Conservation (phyloP, 352 stramenopile species). For the Pythium sukuiense region DNA sequence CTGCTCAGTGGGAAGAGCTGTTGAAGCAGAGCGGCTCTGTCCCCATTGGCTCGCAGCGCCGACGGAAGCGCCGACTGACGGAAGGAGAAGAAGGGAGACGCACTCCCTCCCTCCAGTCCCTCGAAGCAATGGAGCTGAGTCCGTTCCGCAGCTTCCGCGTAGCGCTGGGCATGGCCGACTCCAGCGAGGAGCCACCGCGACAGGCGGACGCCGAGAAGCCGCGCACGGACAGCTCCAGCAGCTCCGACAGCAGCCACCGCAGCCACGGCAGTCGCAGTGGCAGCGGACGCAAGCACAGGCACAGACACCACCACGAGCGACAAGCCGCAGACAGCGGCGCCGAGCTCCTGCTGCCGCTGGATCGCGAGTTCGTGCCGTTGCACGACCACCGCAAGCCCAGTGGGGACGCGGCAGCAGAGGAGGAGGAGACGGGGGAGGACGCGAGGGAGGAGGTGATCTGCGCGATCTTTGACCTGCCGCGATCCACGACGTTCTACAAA, state of each 20-base stretch:
- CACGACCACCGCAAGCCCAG: slow-evolving; percentile 23
- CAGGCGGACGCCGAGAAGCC: slow-evolving; percentile 5
- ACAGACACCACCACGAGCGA: not conserved
- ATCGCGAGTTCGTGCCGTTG: slow-evolving; percentile 51
- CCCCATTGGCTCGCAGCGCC: not conserved
- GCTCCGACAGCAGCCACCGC: slow-evolving; percentile 22
- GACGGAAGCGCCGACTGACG: not conserved
- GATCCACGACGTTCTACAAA: slow-evolving; percentile 76
- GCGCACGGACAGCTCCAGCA: slow-evolving; percentile 29
- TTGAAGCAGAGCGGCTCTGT: not conserved
- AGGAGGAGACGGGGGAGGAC: slow-evolving; percentile 28
- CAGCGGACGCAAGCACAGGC: slow-evolving; percentile 4
- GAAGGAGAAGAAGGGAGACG: not conserved
- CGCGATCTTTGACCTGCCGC: slow-evolving; percentile 82
- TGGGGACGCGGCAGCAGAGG: slow-evolving; percentile 1
- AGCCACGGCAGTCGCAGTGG: slow-evolving; percentile 24
- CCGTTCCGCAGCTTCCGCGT: slow-evolving; percentile 34
- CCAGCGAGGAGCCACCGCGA: not conserved
- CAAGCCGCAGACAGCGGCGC: not conserved
- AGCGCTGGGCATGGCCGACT: slow-evolving; percentile 25
- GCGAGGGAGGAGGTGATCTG: slow-evolving; percentile 84
- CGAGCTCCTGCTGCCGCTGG: slow-evolving; percentile 41
- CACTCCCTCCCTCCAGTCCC: not conserved
- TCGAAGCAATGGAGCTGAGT: slow-evolving; percentile 26
- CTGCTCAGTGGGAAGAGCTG: not conserved